phyloP scores from a whole-genome alignment of 352 stramenopile genomes.

The Globisporangium solare region DNA sequence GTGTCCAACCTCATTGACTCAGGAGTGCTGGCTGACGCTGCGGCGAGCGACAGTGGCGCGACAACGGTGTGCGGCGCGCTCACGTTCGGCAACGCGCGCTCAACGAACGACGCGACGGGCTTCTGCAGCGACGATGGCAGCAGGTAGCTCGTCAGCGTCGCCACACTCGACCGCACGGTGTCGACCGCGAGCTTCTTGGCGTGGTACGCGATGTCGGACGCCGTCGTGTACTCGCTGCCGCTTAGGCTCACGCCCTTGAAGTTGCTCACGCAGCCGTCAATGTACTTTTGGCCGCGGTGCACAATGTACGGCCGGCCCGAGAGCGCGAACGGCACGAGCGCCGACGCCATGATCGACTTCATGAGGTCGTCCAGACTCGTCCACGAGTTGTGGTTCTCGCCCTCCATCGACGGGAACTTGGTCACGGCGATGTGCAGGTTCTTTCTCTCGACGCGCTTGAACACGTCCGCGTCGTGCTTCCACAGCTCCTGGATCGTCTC shows the following conservation, averaged over 20 bases:
- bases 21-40: not conserved
- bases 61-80: constrained; percentile 45
- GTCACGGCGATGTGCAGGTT: constrained; percentile 59
- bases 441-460: constrained; percentile 32
- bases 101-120: constrained; percentile 36
- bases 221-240: constrained; percentile 54
- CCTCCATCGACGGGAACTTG: constrained; percentile 50
- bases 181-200: constrained; percentile 38
- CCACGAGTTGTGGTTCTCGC: constrained; percentile 54
- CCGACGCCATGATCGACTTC: constrained; percentile 61
- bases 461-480: constrained; percentile 44
- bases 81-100: constrained; percentile 37
- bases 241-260: constrained; percentile 52
- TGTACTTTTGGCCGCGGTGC: constrained; percentile 61
- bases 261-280: constrained; percentile 70
- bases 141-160: constrained; percentile 31
- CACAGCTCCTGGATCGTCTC: constrained; percentile 51
- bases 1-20: not conserved
- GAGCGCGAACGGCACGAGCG: constrained; percentile 62
- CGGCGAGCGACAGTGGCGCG: constrained; percentile 23
- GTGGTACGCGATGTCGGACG: constrained; percentile 52
- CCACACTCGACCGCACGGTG: constrained; percentile 30
- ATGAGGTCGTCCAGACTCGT: constrained; percentile 52
- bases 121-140: constrained; percentile 40
- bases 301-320: constrained; percentile 54